Base-by-base conservation (phyloP, 805 yeast genomes). In the Clavispora fructus region DNA sequence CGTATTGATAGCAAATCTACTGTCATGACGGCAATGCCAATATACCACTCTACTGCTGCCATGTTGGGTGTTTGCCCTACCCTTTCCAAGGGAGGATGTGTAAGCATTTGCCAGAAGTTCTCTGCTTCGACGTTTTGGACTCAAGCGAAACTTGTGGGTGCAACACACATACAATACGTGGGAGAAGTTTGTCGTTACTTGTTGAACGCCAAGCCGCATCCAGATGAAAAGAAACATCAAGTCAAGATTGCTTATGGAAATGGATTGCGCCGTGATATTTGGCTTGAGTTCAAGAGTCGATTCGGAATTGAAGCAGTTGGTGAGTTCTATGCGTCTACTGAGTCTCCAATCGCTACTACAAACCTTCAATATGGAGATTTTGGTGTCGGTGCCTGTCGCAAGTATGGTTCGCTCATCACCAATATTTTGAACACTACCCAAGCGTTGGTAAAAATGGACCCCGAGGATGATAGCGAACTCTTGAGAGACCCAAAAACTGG, bases 141-240 rank as follows among this genome's bases (percentile, higher is more conserved):
- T 14, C 96, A 92, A 65, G 91, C 85, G 3, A 81, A 75, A 53
- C 59, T 87, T 31, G 65, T 83, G 12, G 65, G 73, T 2, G 87
- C 97, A 3, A 87, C 95, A 4, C 87, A 87, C 51, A 77, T 89
- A 45, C 97, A 91, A 65, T 91, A 91, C 57, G 98, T 91, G 14
- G 98, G 98, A 14, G 98, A 91, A 65, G 90, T 89, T 29, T 88
- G 97, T 64, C 78, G 98, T 41, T 92, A 90, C 59, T 73, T 91
- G 48, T 65, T 87, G 51, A 81, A 84, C 54, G 69, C 89, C 1
- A 79, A 83, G 41, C 68, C 68, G 8, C 83, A 83, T 39, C 84
- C 87, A 10, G 83, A 78, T 59, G 95, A 88, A 60, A 62, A 67
- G 38, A 61, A 61, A 38, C 96, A 88, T 62, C 51, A 60, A 6